A percentile compares a stretch with the other conserved stretches of the same genome.
These are phyloP conservation scores for Arachis monticola DNA, from an alignment of 331 rosid genomes.

Conservation along the genomic window DNA sequence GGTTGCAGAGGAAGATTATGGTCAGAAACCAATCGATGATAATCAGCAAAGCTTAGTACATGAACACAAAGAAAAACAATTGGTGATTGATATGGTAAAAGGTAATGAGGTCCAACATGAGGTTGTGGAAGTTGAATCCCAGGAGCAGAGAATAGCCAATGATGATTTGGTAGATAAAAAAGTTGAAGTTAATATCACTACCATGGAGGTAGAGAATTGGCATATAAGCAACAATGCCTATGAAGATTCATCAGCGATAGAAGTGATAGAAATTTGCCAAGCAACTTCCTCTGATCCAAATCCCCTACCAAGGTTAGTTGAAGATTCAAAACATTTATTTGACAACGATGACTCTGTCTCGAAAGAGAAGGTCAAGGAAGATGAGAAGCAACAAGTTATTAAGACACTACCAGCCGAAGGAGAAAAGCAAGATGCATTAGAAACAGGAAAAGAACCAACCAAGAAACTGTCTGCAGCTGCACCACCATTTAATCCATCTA, in stretches of 20 bases:
- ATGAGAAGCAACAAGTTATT: conserved; percentile 46
- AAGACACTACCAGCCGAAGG: conserved; percentile 53
- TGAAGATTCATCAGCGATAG: conserved; percentile 44
- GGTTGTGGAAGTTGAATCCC: conserved; percentile 42
- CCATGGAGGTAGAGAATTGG: conserved; percentile 46
- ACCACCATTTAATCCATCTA: conserved; percentile 91
- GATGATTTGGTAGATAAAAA: conserved; percentile 42
- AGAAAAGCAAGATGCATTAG: conserved; percentile 75
- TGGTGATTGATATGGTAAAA: conserved; percentile 36
- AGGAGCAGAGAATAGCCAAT: conserved; percentile 45
- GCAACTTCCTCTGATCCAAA: conserved; percentile 38
- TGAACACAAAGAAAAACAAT: conserved; percentile 41
- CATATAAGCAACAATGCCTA: conserved; percentile 16
- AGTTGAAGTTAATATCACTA: conserved; percentile 40
- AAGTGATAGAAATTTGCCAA: conserved; percentile 40
- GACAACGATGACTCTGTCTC: conserved; percentile 39
- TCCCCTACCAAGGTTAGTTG: conserved; percentile 42
- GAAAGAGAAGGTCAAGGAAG: conserved; percentile 44
- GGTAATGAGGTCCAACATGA: conserved; percentile 41
- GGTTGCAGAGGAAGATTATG: conserved; percentile 47
- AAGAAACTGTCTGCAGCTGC: conserved; percentile 98
- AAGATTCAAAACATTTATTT: conserved; percentile 39
- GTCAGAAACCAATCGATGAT: conserved; percentile 41
- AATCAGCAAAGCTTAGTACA: conserved; percentile 33
- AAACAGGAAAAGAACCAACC: conserved; percentile 77